Base-by-base conservation (phyloP, 192 early-diverging fungal genomes). In the Coemansia sp. region DNA sequence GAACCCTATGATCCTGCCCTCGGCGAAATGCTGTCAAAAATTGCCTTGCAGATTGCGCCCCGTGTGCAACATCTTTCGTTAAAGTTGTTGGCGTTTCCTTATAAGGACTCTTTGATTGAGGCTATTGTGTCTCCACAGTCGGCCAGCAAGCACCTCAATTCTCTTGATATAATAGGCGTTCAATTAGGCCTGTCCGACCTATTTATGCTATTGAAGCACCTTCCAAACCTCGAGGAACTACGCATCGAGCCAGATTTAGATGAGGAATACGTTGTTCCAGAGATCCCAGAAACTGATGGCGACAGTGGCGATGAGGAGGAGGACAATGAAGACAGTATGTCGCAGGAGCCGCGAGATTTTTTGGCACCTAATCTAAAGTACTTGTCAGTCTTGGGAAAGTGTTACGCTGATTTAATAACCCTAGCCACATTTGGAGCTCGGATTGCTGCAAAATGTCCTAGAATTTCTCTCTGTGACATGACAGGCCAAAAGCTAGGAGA, bases 1-100 rank as follows among this genome's bases (percentile, higher is more conserved):
- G 56, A 58, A 9, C 33, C 56, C 33, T 34, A 58, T n/a, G 34
- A 58, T 8, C 14, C 31, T 16, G 26, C 16, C 14, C 52, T 55
- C 2, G 52, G 52, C 5, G 52, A 55, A 55, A 55, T 55, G 34
- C 35, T 58, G 36, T 58, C 34, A 37, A 58, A 58, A 58, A 58
- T 34, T 20, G 56, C 56, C 34, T 23, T 58, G n/a, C 56, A 58
- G 5, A 58, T 58, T 12, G 56, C 33, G 0, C 56, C 31, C 7
- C 56, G 3, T 11, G 56, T 58, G 6, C 33, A 37, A 18, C 31
- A 20, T 2, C 8, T 58, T n/a, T 58, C 56, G 18, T 12, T 58
- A 11, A 58, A 37, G 6, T 23, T 58, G 28, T 4, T 58, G 34
- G 16, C 56, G 8, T 58, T 58, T 58, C 34, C 56, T 0, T 58